Base-by-base conservation (phyloP, 352 stramenopile genomes). In the Globisporangium acanthophoron region DNA sequence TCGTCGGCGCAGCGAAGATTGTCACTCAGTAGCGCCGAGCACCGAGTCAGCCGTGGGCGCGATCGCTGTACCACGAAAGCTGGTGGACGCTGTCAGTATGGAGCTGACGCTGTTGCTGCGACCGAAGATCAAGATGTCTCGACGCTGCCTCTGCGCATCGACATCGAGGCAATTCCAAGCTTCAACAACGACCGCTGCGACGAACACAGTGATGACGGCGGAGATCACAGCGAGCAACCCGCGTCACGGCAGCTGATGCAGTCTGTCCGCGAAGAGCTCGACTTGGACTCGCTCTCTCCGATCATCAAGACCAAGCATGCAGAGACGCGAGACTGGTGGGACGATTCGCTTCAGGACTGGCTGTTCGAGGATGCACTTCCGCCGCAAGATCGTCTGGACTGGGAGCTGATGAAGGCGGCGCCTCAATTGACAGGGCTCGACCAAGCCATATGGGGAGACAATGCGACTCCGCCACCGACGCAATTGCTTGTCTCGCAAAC, bases 301-400 rank as follows among this genome's bases (percentile, higher is more conserved):
- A 41, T 59, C 52, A 50, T 65, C 21, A 46, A 45, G 18, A 29
- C 54, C 59, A 48, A 59, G 69, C 3, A 59, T 55, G 21, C 65
- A 27, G 11, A 41, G 46, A 33, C 51, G 41, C 39, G 60, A 64
- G 54, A 67, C 49, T 43, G 75, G 76, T 85, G 66, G 69, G 64
- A 81, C 40, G 76, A 74, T 1, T 79, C 75, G 3, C 54, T 87
- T 5, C 70, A 74, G 21, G 64, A 80, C 49, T 47, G 85, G 45
- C 33, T 69, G 12, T 53, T 79, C 31, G 62, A 67, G 40, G 73
- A 80, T 52, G 69, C 64, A 11, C 64, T 83, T 9, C 61, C 70
- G 20, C 58, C 20, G 6, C 61, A 71, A 35, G 64, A 81, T 47
- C 71, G 70, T 33, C 64, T 87, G 27, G 64, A 80, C 15, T 86